phyloP scores from a whole-genome alignment of 768 basidiomycete species.

The Termitomyces titanicus region DNA sequence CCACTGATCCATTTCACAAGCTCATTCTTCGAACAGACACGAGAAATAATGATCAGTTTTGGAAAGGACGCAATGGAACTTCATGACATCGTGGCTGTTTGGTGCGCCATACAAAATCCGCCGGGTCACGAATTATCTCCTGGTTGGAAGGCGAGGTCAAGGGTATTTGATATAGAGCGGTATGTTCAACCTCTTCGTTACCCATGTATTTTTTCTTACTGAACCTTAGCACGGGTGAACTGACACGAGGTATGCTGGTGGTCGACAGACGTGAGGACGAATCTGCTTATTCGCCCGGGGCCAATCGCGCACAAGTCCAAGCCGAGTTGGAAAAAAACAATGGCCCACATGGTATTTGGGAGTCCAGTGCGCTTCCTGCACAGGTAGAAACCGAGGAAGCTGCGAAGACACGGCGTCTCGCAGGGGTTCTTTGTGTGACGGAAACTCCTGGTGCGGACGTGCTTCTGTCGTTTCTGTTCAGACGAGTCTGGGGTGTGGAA shows the following conservation, averaged over 20 bases:
- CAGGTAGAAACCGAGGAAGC: slow-evolving; percentile 45
- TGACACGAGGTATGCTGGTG: slow-evolving; percentile 86
- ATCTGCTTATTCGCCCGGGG: slow-evolving; percentile 61
- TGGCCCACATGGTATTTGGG: slow-evolving; percentile 32
- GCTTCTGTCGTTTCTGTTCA: slow-evolving; percentile 44
- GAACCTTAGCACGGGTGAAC: slow-evolving; percentile 52
- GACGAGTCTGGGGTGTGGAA: slow-evolving; percentile 54
- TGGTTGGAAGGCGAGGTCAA: slow-evolving; percentile 54
- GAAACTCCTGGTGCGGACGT: slow-evolving; percentile 59
- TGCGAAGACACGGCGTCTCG: slow-evolving; percentile 11
- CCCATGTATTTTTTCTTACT: neutral
- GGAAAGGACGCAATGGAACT: slow-evolving; percentile 87
- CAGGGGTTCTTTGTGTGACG: slow-evolving; percentile 46
- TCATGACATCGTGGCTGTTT: slow-evolving; percentile 87
- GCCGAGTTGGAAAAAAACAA: slow-evolving; percentile 39
- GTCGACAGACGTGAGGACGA: slow-evolving; percentile 70
- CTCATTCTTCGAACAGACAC: slow-evolving; percentile 69
- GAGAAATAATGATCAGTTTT: slow-evolving; percentile 73
- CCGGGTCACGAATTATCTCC: slow-evolving; percentile 34
- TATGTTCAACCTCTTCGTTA: slow-evolving; percentile 19
- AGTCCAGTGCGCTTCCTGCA: slow-evolving; percentile 52
- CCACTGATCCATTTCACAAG: slow-evolving; percentile 77
- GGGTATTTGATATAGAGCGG: slow-evolving; percentile 72
- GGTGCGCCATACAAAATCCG: slow-evolving; percentile 79
- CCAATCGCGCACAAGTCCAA: slow-evolving; percentile 63